These are phyloP conservation scores for Annona cherimola DNA, from an alignment of 164 flowering plant genomes.

Conservation along the genomic window DNA sequence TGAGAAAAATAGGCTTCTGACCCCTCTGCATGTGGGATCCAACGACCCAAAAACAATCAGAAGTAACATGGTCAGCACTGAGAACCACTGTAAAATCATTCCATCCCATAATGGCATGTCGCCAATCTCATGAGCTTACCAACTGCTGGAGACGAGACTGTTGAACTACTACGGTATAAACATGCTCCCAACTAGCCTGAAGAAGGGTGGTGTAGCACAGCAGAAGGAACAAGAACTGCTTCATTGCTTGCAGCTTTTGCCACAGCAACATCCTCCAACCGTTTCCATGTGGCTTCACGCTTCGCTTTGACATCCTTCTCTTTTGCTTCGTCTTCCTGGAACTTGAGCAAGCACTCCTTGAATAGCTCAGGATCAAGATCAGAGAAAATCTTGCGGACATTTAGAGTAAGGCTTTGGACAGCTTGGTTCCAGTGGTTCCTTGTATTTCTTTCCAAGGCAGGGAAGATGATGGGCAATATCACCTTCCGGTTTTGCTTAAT, in stretches of 20 bases:
- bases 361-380: constrained; percentile 62
- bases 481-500: constrained; percentile 59
- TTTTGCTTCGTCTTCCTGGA: constrained; percentile 52
- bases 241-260: constrained; percentile 44
- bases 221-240: constrained; percentile 39
- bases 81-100: constrained; percentile 2
- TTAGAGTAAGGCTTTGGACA: constrained; percentile 63
- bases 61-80: constrained; percentile 10
- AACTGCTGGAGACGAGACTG: constrained; percentile 9
- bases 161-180: constrained; percentile 1
- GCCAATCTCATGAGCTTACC: constrained; percentile 5
- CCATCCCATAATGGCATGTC: constrained; percentile 11
- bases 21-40: constrained; percentile 20
- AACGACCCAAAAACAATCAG: constrained; percentile 21
- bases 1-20: constrained; percentile 2
- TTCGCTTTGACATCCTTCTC: constrained; percentile 35
- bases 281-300: constrained; percentile 63
- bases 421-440: constrained; percentile 80
- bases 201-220: constrained; percentile 8
- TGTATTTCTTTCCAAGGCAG: constrained; percentile 62
- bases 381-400: constrained; percentile 70
- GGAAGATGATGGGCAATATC: constrained; percentile 69
- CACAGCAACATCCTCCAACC: constrained; percentile 62
- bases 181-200: constrained; percentile 14
- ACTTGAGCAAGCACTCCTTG: constrained; percentile 57